Evolutionary conservation across 805 yeast species (phyloP), one percentile per base, ranked within the genome.

Genomic region (Cyberlindnera japonica): DNA sequence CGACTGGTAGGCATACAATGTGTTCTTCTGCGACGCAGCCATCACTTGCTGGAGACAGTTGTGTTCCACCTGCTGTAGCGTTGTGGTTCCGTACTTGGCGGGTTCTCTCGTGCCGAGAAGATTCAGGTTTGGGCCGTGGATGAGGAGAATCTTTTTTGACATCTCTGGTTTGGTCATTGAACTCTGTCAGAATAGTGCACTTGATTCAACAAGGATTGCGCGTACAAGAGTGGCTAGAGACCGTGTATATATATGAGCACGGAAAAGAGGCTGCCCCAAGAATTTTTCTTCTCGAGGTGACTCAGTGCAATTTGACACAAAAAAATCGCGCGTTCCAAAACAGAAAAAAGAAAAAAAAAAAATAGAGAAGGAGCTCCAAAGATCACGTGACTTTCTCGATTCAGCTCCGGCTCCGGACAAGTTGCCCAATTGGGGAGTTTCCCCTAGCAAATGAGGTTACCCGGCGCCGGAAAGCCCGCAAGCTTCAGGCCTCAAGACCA

Each of bases 91-190:
- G 47, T 72, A 72, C 44, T 71, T 72, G 48, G 69, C 75, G 4
- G 77, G 77, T 47, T 69, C 75, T 50, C 75, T 61, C 7, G 63
- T 55, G 8, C 77, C 77, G 39, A 72, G 61, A n/a, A 72, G 57
- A 48, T 72, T 72, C 48, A 72, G 59, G 53, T 72, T 72, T 29
- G 77, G 77, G 10, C 77, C 77, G 48, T 72, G 73, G 30, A 72
- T 57, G 13, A 72, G 61, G 14, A 72, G 59, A n/a, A 72, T 69
- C 21, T 50, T 54, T 37, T 45, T 48, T 22, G 49, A 40, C 49
- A 44, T 44, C 32, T 44, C 48, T 35, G 41, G 44, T 35, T 15
- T 33, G 3, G 50, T 47, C 50, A 47, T 47, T 43, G 22, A 34
- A 11, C 21, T n/a, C 8, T 24, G 13, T 18, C n/a, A n/a, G n/a